Evolutionary conservation across 495 filamentous ascomycete genomes (phyloP).

Genomic region (Jackrogersella minutella): DNA sequence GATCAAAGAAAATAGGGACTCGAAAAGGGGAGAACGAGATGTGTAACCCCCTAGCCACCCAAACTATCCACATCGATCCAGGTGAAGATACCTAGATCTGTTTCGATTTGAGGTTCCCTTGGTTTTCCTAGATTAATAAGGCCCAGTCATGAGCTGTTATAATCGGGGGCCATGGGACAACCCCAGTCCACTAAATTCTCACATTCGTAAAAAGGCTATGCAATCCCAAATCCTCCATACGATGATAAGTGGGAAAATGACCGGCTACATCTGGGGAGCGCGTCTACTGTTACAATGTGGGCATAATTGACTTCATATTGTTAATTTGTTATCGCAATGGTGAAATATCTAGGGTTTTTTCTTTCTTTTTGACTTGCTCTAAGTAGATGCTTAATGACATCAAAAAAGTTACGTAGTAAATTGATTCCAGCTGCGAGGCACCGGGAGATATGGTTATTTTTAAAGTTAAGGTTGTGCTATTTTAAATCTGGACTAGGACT

Average conservation of each 20-base stretch:
- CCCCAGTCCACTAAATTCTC: conserved; percentile 16
- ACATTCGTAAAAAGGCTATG: conserved; percentile 20
- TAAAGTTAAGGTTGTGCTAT: neutral
- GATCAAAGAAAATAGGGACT: neutral
- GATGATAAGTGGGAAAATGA: neutral
- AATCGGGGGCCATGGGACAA: neutral
- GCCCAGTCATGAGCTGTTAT: neutral
- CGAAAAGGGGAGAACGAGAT: conserved; percentile 9
- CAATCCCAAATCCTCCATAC: neutral
- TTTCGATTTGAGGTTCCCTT: neutral
- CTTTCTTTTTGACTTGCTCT: too few species aligned
- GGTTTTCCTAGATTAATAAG: conserved; percentile 12
- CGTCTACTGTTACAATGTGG: neutral
- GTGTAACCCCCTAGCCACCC: neutral
- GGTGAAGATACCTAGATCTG: conserved; percentile 1
- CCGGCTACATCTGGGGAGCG: neutral
- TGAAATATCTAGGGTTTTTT: neutral
- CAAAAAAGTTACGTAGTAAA: too few species aligned
- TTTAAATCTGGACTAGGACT: neutral
- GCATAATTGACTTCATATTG: neutral
- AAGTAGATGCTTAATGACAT: too few species aligned
- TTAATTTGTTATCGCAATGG: neutral
- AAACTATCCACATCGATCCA: conserved; percentile 4
- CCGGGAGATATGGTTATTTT: neutral
- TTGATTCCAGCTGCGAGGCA: neutral